Conservation (phyloP, 805 yeast species). For the Candida michaelii region DNA sequence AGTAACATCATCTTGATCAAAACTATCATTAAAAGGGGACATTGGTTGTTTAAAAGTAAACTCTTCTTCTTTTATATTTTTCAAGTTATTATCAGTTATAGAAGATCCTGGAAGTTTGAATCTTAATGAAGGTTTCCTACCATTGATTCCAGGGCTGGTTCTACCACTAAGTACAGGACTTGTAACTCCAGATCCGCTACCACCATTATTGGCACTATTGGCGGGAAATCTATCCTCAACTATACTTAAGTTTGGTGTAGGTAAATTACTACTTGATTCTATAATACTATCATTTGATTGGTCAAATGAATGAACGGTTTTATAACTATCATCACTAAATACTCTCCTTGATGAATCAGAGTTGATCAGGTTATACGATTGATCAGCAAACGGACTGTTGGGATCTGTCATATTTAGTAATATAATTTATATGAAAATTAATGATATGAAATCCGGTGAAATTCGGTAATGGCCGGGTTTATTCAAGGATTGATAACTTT, state of each 20-base stretch:
- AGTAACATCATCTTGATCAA: conserved; percentile 13
- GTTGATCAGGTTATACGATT: conserved; percentile 10
- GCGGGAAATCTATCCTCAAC: conserved; percentile 12
- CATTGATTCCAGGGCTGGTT: conserved; percentile 2
- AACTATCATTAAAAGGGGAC: conserved; percentile 26
- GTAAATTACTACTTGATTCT: conserved; percentile 16
- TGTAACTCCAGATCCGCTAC: neutral
- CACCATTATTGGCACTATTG: too few species aligned
- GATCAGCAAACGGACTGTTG: conserved; percentile 11
- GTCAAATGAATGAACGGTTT: conserved; percentile 18
- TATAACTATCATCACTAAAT: conserved; percentile 20
- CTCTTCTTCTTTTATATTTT: conserved; percentile 25
- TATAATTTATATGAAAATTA: neutral
- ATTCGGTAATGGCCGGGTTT: neutral
- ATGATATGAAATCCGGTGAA: neutral
- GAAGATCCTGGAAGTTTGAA: conserved; percentile 29
- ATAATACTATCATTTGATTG: conserved; percentile 10
- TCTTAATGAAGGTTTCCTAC: conserved; percentile 26
- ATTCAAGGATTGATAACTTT: neutral
- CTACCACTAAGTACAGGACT: neutral
- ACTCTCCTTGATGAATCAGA: conserved; percentile 9
- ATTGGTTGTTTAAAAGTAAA: conserved; percentile 23
- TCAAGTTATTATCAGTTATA: conserved; percentile 10
- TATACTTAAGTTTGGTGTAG: conserved; percentile 28
- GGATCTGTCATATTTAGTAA: neutral